phyloP scores from a whole-genome alignment of 192 early-diverging fungal genomes.

The Coemansia pectinata region DNA sequence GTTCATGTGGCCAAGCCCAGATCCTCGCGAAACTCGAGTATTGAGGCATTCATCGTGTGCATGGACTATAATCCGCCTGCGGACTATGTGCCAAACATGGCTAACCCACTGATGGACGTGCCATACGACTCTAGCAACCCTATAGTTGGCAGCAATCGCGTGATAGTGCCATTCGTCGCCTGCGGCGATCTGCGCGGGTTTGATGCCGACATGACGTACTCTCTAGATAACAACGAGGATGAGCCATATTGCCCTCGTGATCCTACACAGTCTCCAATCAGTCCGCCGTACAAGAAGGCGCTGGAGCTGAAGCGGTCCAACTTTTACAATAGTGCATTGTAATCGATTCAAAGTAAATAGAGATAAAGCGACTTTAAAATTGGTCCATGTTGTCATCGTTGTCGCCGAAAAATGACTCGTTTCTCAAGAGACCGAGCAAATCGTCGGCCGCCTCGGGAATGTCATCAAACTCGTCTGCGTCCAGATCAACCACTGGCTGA shows the following conservation, averaged over 20 bases:
- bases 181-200: slow-evolving; percentile 90
- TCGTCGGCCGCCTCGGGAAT: slow-evolving; percentile 5
- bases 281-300: slow-evolving; percentile 84
- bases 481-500: background rate
- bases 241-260: slow-evolving; percentile 58
- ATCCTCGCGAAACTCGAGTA: slow-evolving; percentile 91
- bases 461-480: background rate
- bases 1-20: slow-evolving; percentile 94
- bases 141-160: slow-evolving; percentile 68
- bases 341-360: background rate
- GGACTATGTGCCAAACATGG: slow-evolving; percentile 87
- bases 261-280: slow-evolving; percentile 84
- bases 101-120: slow-evolving; percentile 83
- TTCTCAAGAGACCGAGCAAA: background rate
- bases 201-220: slow-evolving; percentile 87
- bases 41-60: slow-evolving; percentile 93
- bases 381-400: slow-evolving; percentile 6
- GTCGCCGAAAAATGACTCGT: background rate
- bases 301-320: slow-evolving; percentile 74
- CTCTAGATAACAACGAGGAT: slow-evolving; percentile 56
- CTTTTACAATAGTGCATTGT: slow-evolving; percentile 63
- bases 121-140: slow-evolving; percentile 71
- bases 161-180: slow-evolving; percentile 85
- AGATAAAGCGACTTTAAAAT: slow-evolving; percentile 9
- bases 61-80: slow-evolving; percentile 83